Evolutionary conservation across 2,329 filamentous ascomycete genomes (phyloP).

Genomic region (Sclerotinia nivalis): DNA sequence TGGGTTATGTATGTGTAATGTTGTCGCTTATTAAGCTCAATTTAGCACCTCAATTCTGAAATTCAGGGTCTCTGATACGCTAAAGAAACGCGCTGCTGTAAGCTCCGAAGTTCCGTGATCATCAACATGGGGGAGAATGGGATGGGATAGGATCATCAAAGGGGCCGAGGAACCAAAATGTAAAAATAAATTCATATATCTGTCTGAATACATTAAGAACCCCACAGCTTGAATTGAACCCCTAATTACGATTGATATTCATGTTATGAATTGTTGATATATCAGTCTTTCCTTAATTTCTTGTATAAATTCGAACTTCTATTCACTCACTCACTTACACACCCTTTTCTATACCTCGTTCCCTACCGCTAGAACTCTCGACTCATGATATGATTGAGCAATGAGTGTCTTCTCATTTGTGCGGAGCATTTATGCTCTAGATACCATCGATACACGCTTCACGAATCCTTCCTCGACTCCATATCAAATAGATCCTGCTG

Average conservation of each 20-base stretch:
- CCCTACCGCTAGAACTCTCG: not conserved
- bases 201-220: not conserved
- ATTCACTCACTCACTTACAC: constrained; percentile 1
- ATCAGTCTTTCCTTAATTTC: constrained; percentile 5
- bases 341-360: not conserved
- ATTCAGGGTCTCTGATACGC: not conserved
- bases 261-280: constrained; percentile 2
- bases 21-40: not conserved
- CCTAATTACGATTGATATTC: not conserved
- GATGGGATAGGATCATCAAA: not conserved
- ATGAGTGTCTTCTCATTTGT: constrained; percentile 46
- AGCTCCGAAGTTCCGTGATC: constrained; percentile 18
- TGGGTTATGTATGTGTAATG: too few relatives aligned
- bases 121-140: not conserved
- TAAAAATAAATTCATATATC: constrained; percentile 10
- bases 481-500: constrained; percentile 52
- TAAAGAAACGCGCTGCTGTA: not conserved
- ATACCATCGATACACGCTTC: constrained; percentile 72
- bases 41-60: not conserved
- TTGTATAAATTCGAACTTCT: constrained; percentile 14
- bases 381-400: constrained; percentile 11
- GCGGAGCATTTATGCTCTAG: constrained; percentile 61
- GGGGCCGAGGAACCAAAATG: constrained; percentile 7
- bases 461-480: constrained; percentile 69
- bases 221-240: constrained; percentile 3